These are phyloP conservation scores for Gossypium ekmanianum DNA, from an alignment of 345 rosid genomes.

Conservation along the genomic window DNA sequence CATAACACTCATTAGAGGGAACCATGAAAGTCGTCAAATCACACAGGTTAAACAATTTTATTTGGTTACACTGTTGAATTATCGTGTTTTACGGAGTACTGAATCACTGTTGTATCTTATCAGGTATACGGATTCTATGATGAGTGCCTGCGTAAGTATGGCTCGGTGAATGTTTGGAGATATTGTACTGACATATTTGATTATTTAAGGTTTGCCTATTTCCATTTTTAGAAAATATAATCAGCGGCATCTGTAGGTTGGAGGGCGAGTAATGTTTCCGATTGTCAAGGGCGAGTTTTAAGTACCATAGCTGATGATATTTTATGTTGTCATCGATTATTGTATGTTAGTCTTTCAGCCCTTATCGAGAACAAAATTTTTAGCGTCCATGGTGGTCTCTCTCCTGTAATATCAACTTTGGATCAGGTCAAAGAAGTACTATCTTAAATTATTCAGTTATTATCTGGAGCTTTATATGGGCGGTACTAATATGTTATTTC, in stretches of 20 bases:
- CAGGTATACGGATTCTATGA: conserved; percentile 98
- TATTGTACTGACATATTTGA: conserved; percentile 97
- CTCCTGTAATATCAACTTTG: conserved; percentile 80
- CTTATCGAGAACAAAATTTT: conserved; percentile 89
- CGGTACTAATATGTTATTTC: conserved; percentile 15
- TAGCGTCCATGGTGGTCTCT: conserved; percentile 97
- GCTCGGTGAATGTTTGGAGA: conserved; percentile 97
- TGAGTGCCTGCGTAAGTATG: conserved; percentile 93
- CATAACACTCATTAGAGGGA: conserved; percentile 91
- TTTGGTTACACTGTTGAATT: conserved; percentile 20
- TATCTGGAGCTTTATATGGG: conserved; percentile 2
- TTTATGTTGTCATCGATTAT: conserved; percentile 1
- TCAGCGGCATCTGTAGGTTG: background rate
- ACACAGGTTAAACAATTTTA: conserved; percentile 61
- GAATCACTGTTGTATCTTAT: conserved; percentile 21
- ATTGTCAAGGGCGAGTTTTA: conserved; percentile 2
- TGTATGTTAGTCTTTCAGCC: conserved; percentile 69
- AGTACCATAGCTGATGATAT: background rate
- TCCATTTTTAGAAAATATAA: conserved; percentile 2
- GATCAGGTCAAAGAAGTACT: conserved; percentile 66
- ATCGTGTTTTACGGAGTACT: conserved; percentile 12
- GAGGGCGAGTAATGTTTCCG: background rate
- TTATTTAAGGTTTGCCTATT: conserved; percentile 68
- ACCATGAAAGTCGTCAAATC: conserved; percentile 97
- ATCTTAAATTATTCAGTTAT: conserved; percentile 19